Conservation (phyloP, 495 filamentous ascomycete genomes). For the Astrothelium macrocarpum region DNA sequence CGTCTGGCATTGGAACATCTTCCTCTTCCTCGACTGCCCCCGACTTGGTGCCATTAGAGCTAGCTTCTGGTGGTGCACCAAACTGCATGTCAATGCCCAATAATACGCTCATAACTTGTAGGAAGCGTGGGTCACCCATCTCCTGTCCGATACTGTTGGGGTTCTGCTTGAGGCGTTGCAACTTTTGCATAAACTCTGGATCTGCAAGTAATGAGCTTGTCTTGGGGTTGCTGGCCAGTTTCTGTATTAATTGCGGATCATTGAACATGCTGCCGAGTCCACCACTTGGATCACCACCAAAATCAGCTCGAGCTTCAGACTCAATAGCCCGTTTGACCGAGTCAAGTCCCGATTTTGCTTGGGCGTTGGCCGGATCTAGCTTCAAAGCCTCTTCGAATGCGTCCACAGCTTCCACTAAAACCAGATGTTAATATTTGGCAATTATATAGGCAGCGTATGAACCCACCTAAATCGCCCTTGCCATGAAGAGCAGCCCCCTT, state of each 20-base stretch:
- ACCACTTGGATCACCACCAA: conserved; percentile 56
- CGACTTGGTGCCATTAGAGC: conserved; percentile 33
- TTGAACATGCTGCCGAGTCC: conserved; percentile 86
- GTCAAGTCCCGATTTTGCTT: conserved; percentile 78
- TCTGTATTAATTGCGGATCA: conserved; percentile 80
- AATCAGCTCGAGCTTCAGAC: conserved; percentile 60
- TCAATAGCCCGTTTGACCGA: conserved; percentile 83
- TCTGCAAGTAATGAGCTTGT: conserved; percentile 79
- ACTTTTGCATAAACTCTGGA: conserved; percentile 77
- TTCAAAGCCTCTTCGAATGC: conserved; percentile 89
- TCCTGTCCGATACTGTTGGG: conserved; percentile 68
- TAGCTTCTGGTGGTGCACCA: conserved; percentile 45
- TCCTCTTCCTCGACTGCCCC: conserved; percentile 46
- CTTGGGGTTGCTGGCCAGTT: conserved; percentile 89
- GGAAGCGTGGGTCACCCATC: conserved; percentile 80
- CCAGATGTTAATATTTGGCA: background rate
- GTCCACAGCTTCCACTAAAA: conserved; percentile 57
- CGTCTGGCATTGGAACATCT: conserved; percentile 73
- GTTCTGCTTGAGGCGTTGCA: conserved; percentile 69
- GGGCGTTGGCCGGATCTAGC: conserved; percentile 81
- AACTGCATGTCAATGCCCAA: conserved; percentile 93
- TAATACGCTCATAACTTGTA: conserved; percentile 88
- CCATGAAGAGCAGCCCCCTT: conserved; percentile 90
- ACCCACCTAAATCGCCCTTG: conserved; percentile 64
- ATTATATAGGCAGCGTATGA: background rate